Percentiles rank a stretch among this genome's conserved stretches.
phyloP scores from a whole-genome alignment of 306 rosid genomes.

The Cicer pinnatifidum region DNA sequence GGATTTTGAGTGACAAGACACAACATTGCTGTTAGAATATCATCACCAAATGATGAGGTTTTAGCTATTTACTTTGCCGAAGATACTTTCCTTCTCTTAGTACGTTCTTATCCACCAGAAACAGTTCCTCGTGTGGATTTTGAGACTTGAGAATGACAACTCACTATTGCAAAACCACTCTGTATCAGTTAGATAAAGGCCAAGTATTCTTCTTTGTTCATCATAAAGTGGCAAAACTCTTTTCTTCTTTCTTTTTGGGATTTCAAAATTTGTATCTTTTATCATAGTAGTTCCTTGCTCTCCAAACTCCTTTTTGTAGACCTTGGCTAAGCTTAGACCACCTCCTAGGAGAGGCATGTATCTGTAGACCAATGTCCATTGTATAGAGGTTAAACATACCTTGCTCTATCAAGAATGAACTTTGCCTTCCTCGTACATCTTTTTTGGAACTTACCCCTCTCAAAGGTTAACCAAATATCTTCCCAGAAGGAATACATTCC shows the following conservation, averaged over 20 bases:
- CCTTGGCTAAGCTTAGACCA: constrained; percentile 35
- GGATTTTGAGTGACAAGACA: constrained; percentile 82
- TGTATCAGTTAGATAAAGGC: constrained; percentile 41
- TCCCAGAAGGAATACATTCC: constrained; percentile 97
- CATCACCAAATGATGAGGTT: constrained; percentile 77
- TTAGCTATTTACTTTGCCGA: constrained; percentile 75
- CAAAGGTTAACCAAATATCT: constrained; percentile 64
- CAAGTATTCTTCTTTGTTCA: constrained; percentile 39
- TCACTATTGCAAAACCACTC: constrained; percentile 61
- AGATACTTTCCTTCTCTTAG: constrained; percentile 79
- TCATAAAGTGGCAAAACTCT: constrained; percentile 41
- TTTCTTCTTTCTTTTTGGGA: constrained; percentile 26
- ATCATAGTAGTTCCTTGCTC: constrained; percentile 14
- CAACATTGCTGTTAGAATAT: constrained; percentile 74
- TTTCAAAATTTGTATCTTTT: constrained; percentile 37
- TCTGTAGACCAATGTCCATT: constrained; percentile 34
- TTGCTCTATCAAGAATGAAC: constrained; percentile 64
- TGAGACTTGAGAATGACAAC: constrained; percentile 68
- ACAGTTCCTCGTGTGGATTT: constrained; percentile 56
- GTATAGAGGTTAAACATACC: constrained; percentile 58
- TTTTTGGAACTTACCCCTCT: constrained; percentile 57
- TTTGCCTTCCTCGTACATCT: constrained; percentile 65
- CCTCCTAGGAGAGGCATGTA: constrained; percentile 34
- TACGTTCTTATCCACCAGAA: constrained; percentile 72
- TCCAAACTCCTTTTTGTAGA: constrained; percentile 29